A percentile compares a stretch with the other conserved stretches of the same genome.
phyloP scores from a whole-genome alignment of 345 rosid species.

The Mercurialis annua region DNA sequence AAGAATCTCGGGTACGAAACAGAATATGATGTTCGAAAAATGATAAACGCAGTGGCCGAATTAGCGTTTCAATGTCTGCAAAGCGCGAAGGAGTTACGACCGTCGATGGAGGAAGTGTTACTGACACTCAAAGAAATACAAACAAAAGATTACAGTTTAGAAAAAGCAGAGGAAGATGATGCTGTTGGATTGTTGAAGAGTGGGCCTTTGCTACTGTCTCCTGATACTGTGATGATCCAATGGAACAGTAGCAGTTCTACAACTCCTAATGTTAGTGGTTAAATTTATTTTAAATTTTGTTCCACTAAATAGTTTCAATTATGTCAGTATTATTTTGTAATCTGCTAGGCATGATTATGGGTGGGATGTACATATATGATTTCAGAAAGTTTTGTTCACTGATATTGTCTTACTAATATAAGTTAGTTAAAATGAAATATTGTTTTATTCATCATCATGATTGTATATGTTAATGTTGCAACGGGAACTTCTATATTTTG shows the following conservation, averaged over 20 bases:
- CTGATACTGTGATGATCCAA: constrained; percentile 44
- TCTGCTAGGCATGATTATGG: neutral
- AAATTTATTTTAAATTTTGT: neutral
- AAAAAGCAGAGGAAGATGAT: constrained; percentile 29
- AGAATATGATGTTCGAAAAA: constrained; percentile 40
- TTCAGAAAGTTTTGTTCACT: constrained; percentile 3
- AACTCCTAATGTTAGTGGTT: constrained; percentile 27
- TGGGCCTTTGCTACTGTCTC: constrained; percentile 35
- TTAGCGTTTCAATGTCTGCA: constrained; percentile 84
- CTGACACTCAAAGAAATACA: constrained; percentile 45
- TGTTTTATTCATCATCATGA: neutral
- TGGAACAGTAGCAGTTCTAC: constrained; percentile 55
- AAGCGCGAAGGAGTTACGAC: constrained; percentile 61
- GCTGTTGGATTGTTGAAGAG: constrained; percentile 45
- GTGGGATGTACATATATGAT: constrained; percentile 7
- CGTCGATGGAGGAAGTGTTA: constrained; percentile 55
- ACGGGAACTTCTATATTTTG: no score
- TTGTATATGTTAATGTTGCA: no score
- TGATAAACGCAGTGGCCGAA: constrained; percentile 69
- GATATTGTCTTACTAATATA: neutral
- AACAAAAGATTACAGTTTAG: constrained; percentile 18
- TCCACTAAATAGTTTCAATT: neutral
- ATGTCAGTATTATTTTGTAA: neutral
- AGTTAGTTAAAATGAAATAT: neutral
- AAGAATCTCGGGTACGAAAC: constrained; percentile 60